Base-by-base conservation (phyloP, 1,284 basidiomycete species). In the Leccinum griseonigrum region DNA sequence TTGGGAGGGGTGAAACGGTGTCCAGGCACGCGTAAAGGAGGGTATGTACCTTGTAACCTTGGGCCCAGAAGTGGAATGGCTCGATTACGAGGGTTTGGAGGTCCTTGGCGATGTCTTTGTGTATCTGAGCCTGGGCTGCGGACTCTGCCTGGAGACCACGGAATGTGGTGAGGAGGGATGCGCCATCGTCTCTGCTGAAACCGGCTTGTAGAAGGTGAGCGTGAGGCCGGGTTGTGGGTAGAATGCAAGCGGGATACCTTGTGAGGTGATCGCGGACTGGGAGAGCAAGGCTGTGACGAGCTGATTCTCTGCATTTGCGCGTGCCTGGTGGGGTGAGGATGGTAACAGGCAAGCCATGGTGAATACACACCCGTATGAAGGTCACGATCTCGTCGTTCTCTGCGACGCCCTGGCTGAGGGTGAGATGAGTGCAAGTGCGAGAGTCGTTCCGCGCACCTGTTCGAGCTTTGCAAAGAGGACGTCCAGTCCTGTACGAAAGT, bases 361-460 rank as follows among this genome's bases (percentile, higher is more conserved):
- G 52, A 5, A 31, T 29, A 74, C 85, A 63, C 72, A 93, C 94
- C 74, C 87, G 81, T 61, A 97, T 88, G 76, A 95, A 95, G 26
- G 84, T 80, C 58, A 91, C 79, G 51, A 95, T 85, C 73, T 95
- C 90, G 63, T 87, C 83, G 76, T 94, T 90, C 78, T 96, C 94
- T 18, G 81, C 81, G 28, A 85, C 78, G 43, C 91, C 90, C 90
- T 92, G 69, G 43, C 46, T 57, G 46, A 58, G 65, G 67, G 68
- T 68, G 70, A 71, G 70, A 70, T 56, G 62, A 46, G 34, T 56
- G 55, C 60, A n/a, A n/a, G 55, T 9, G 8, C 6, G n/a, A 58
- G 52, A 63, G 46, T 29, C 29, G 57, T 14, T 60, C 46, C 22
- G 69, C 80, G 59, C 67, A 90, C 91, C 81, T 92, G 88, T 69